Conservation (phyloP, 2,329 filamentous ascomycete species). For the Phoma herbarum region DNA sequence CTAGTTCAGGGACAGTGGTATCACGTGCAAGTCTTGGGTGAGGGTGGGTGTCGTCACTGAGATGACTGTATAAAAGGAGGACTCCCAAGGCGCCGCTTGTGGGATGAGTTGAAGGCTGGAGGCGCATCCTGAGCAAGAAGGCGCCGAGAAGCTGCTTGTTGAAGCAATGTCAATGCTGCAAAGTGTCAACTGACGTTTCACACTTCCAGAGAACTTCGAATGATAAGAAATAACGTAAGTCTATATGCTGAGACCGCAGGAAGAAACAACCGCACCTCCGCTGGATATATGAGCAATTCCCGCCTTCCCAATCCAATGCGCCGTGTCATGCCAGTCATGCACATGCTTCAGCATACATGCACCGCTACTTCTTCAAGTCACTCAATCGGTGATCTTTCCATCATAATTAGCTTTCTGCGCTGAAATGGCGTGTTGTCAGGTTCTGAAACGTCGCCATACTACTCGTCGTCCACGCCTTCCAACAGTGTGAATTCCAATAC, state of each 20-base stretch:
- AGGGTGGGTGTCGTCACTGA: too few relatives aligned
- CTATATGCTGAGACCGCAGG: constrained; percentile 6
- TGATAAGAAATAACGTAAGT: constrained; percentile 2
- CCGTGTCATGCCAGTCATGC: constrained; percentile 6
- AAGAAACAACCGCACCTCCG: constrained; percentile 12
- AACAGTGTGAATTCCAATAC: constrained; percentile 95
- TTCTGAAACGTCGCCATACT: constrained; percentile 9
- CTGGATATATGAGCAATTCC: constrained; percentile 20
- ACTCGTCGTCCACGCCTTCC: constrained; percentile 70
- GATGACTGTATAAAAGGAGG: too few relatives aligned
- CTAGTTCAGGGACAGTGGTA: too few relatives aligned
- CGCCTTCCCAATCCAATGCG: constrained; percentile 12
- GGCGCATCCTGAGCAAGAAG: too few relatives aligned
- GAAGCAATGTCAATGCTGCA: neutral
- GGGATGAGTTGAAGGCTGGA: too few relatives aligned
- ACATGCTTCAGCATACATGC: neutral
- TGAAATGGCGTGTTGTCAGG: constrained; percentile 3
- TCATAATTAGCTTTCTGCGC: neutral
- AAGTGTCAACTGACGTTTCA: neutral
- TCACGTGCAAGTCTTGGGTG: too few relatives aligned
- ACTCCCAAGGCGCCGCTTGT: too few relatives aligned
- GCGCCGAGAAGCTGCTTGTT: too few relatives aligned
- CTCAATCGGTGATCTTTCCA: constrained; percentile 1
- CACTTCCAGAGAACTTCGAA: neutral
- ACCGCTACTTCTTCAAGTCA: neutral